phyloP scores from a whole-genome alignment of 148 eudicot species.

The Camellia lanceoleosa region DNA sequence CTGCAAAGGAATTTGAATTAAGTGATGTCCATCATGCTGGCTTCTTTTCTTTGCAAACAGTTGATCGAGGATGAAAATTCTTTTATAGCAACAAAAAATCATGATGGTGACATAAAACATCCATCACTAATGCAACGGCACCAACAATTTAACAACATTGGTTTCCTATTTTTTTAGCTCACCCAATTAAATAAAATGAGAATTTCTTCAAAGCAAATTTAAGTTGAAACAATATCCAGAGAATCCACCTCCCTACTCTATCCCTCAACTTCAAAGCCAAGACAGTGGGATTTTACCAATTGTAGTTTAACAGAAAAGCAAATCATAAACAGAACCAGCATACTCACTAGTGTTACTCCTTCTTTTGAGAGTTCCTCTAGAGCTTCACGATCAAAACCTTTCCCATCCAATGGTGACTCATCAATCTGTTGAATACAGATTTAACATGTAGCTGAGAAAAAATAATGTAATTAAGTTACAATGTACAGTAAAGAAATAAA shows the following conservation, averaged over 20 bases:
- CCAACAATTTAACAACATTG: no score
- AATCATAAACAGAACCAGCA: background rate
- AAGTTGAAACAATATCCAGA: background rate
- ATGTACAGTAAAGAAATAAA: conserved; percentile 9
- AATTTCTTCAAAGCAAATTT: conserved; percentile 4
- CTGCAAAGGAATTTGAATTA: conserved; percentile 35
- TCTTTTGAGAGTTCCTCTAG: conserved; percentile 93
- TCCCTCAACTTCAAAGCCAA: conserved; percentile 1
- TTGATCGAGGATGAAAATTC: background rate
- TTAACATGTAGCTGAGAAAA: conserved; percentile 8
- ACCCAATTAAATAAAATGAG: background rate
- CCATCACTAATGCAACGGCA: background rate
- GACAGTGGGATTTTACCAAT: background rate
- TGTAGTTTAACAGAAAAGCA: conserved; percentile 1
- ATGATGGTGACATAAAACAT: background rate
- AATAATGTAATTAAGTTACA: background rate
- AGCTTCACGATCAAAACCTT: conserved; percentile 79
- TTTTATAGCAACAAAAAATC: background rate
- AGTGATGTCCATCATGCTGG: background rate
- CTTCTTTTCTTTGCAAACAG: background rate
- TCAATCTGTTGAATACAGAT: conserved; percentile 62
- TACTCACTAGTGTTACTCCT: conserved; percentile 89
- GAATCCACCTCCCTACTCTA: background rate
- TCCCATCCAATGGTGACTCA: conserved; percentile 89
- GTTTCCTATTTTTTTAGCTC: background rate